Evolutionary conservation across 1,284 basidiomycete species (phyloP).

Genomic region (Ceratobasidium sp.): DNA sequence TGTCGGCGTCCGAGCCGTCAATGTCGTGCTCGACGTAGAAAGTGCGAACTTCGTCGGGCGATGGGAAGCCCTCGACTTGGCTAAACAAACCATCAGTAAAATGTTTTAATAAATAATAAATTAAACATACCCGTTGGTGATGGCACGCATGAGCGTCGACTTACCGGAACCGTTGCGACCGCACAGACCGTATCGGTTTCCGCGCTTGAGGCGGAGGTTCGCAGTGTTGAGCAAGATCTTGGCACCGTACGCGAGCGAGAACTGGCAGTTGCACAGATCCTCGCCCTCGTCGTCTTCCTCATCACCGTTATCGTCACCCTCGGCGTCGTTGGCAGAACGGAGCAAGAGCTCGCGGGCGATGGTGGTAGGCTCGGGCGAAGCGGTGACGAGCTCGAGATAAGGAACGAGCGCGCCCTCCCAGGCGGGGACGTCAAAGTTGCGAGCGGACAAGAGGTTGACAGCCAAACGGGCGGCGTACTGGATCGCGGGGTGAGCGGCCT

Average conservation of each 20-base stretch:
- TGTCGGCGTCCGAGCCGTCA: slow-evolving; percentile 94
- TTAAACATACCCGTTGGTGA: slow-evolving; percentile 76
- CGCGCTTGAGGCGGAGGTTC: slow-evolving; percentile 95
- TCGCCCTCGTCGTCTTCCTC: slow-evolving; percentile 98
- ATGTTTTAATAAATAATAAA: slow-evolving; percentile 17
- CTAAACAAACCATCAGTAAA: slow-evolving; percentile 57
- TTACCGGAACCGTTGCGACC: slow-evolving; percentile 99
- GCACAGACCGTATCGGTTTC: slow-evolving; percentile 97
- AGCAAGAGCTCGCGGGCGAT: slow-evolving; percentile 89
- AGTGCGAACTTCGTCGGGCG: slow-evolving; percentile 93
- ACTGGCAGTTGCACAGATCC: slow-evolving; percentile 98
- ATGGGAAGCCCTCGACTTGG: slow-evolving; percentile 98
- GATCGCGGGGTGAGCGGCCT: slow-evolving; percentile 70
- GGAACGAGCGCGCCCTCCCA: slow-evolving; percentile 85
- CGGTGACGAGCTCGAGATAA: slow-evolving; percentile 77
- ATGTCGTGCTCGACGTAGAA: slow-evolving; percentile 99
- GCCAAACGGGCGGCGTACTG: slow-evolving; percentile 85
- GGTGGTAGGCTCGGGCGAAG: slow-evolving; percentile 75
- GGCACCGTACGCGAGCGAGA: slow-evolving; percentile 97
- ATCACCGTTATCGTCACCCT: slow-evolving; percentile 74
- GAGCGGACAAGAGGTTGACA: slow-evolving; percentile 86
- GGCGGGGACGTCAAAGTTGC: slow-evolving; percentile 90
- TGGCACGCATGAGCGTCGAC: slow-evolving; percentile 97
- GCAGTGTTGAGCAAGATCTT: slow-evolving; percentile 98
- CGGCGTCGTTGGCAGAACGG: slow-evolving; percentile 84